A percentile compares a stretch with the other conserved stretches of the same genome.
These are phyloP conservation scores for Cutaneotrichosporon arboriforme DNA, from an alignment of 1,284 basidiomycete genomes.

Conservation along the genomic window DNA sequence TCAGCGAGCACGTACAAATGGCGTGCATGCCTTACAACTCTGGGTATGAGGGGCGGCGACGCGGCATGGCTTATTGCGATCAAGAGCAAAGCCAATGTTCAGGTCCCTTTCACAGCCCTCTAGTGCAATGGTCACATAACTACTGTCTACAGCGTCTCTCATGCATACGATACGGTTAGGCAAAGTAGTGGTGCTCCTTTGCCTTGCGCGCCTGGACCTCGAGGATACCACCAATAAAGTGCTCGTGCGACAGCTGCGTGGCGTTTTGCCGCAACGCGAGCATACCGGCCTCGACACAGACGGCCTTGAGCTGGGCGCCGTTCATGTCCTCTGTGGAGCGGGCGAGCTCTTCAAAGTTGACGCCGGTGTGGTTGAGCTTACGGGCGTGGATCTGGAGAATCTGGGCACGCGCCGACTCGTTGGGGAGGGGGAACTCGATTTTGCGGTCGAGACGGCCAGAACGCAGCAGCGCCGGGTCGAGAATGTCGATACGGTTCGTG, in stretches of 20 bases:
- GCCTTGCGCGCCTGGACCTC: constrained; percentile 97
- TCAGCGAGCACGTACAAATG: no score
- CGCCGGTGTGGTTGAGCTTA: constrained; percentile 66
- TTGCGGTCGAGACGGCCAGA: constrained; percentile 72
- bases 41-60: no score
- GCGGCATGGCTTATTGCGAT: no score
- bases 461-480: constrained; percentile 71
- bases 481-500: constrained; percentile 97
- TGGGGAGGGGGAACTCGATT: constrained; percentile 74
- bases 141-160: constrained; percentile 11
- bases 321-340: constrained; percentile 73
- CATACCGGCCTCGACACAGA: constrained; percentile 98
- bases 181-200: constrained; percentile 59
- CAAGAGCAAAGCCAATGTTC: no score
- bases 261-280: constrained; percentile 75
- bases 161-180: constrained; percentile 12
- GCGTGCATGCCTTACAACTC: no score
- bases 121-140: constrained; percentile 3
- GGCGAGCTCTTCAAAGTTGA: constrained; percentile 72
- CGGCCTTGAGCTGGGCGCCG: constrained; percentile 64
- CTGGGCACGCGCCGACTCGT: constrained; percentile 64
- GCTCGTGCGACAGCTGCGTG: constrained; percentile 81
- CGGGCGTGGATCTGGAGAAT: constrained; percentile 79
- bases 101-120: neutral
- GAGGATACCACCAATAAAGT: constrained; percentile 82